Base-by-base conservation (phyloP, 2,329 filamentous ascomycete genomes). In the Aspergillus sp. region DNA sequence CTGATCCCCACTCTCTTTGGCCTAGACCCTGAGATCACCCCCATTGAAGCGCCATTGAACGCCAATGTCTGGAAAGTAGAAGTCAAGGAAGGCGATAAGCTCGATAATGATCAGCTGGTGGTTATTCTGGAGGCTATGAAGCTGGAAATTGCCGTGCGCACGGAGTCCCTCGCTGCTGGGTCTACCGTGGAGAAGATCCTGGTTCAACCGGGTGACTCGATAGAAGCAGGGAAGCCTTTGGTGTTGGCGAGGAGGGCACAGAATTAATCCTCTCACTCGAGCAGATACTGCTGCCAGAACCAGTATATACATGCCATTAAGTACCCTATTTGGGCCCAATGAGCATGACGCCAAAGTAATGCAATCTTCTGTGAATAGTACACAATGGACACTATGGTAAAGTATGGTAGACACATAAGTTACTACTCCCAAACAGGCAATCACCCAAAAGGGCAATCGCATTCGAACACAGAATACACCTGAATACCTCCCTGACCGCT, bases 51-150 rank as follows among this genome's bases (percentile, higher is more conserved):
- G 0, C 78, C 78, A 0, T 71, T 82, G 39, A 78, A 80, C 38
- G 83, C 83, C 6, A 85, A 82, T 58, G 78, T 85, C 0, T 86
- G 83, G 82, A 85, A 85, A 61, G 72, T 85, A 1, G 67, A 78
- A 6, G 75, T 80, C 3, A 66, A 77, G 13, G 73, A 77, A 27
- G 80, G 81, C 0, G 74, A 82, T 11, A 56, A 65, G 1, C 47
- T 85, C 3, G 71, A 77, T 11, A 71, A 77, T 10, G 78, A 78
- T 7, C 76, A 83, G 23, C 67, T 78, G 0, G 75, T 81, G 1
- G 71, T 77, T 1, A 80, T 85, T 2, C 71, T 85, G 3, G 83
- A 86, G 59, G 83, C 83, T 0, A 86, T 86, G 83, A 85, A 86
- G 68, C 79, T 85, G 74, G 84, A 85, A 64, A 82, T 85, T 60